A percentile compares a stretch with the other conserved stretches of the same genome.
These are phyloP conservation scores for Cotoneaster glaucophyllus DNA, from an alignment of 306 rosid genomes.

Conservation along the genomic window DNA sequence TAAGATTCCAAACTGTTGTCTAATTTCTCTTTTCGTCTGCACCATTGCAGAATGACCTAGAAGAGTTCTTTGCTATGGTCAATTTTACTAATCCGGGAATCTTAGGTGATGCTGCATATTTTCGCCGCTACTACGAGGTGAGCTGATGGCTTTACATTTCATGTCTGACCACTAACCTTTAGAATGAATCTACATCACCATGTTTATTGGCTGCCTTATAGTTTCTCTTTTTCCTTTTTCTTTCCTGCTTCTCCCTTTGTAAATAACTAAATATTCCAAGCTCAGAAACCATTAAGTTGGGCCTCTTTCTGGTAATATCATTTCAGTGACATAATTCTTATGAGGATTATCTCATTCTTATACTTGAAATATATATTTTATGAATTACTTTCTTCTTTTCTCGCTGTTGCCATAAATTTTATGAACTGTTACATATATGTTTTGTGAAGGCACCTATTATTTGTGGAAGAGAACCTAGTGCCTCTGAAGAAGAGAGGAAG, in stretches of 20 bases:
- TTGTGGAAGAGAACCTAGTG: conserved; percentile 91
- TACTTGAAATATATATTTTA: background rate
- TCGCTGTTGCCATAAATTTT: background rate
- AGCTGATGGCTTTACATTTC: conserved; percentile 19
- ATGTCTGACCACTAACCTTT: background rate
- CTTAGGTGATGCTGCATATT: conserved; percentile 62
- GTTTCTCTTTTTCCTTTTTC: background rate
- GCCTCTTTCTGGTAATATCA: background rate
- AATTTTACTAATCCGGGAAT: conserved; percentile 91
- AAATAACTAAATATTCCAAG: background rate
- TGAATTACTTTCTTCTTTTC: conserved; percentile 4
- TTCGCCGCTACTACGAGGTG: conserved; percentile 88
- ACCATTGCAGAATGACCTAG: conserved; percentile 79
- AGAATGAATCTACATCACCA: background rate
- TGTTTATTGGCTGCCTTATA: background rate
- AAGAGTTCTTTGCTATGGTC: conserved; percentile 94
- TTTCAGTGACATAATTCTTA: background rate
- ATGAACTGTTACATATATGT: conserved; percentile 19
- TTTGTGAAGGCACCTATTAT: conserved; percentile 74
- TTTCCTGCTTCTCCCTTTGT: background rate
- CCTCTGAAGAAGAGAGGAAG: conserved; percentile 72
- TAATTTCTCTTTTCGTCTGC: conserved; percentile 1
- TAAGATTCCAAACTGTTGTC: background rate
- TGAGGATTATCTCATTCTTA: conserved; percentile 11
- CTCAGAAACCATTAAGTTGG: background rate